Conservation (phyloP, 2,329 filamentous ascomycete species). For the Fragosphaeria purpurea region DNA sequence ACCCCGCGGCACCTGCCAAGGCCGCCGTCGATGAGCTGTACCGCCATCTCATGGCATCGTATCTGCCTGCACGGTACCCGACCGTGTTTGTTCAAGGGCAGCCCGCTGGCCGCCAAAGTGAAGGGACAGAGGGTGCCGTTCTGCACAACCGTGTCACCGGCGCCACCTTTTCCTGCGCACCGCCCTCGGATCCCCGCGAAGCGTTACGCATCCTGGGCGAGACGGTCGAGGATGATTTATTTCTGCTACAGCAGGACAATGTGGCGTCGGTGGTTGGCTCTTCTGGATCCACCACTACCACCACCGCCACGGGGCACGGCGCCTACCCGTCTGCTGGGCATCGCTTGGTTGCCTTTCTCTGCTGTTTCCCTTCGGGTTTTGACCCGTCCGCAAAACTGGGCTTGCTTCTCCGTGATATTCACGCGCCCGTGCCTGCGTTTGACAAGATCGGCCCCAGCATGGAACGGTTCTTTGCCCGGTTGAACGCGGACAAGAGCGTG, state of each 20-base stretch:
- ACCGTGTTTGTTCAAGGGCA: conserved; percentile 27
- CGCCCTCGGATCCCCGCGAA: conserved; percentile 20
- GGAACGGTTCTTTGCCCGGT: conserved; percentile 40
- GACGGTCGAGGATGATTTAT: conserved; percentile 46
- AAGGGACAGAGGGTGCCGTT: conserved; percentile 14
- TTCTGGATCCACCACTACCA: neutral
- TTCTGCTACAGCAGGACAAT: conserved; percentile 32
- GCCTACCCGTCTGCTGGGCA: conserved; percentile 20
- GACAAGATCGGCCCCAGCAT: conserved; percentile 45
- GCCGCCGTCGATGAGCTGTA: conserved; percentile 24
- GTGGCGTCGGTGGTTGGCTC: no score
- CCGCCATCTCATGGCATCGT: conserved; percentile 1
- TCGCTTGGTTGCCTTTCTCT: conserved; percentile 36
- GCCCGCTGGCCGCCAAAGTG: no score
- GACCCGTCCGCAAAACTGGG: conserved; percentile 41
- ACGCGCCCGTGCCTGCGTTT: conserved; percentile 42
- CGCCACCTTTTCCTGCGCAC: conserved; percentile 18
- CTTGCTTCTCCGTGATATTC: conserved; percentile 36
- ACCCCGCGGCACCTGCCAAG: conserved; percentile 19
- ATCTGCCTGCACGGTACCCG: conserved; percentile 6
- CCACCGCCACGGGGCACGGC: conserved; percentile 17
- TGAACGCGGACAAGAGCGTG: conserved; percentile 37
- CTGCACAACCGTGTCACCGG: conserved; percentile 30
- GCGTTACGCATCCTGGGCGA: conserved; percentile 20
- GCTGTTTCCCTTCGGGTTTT: conserved; percentile 43